phyloP scores from a whole-genome alignment of 768 basidiomycete species.

The Rhizopogon roseolus region DNA sequence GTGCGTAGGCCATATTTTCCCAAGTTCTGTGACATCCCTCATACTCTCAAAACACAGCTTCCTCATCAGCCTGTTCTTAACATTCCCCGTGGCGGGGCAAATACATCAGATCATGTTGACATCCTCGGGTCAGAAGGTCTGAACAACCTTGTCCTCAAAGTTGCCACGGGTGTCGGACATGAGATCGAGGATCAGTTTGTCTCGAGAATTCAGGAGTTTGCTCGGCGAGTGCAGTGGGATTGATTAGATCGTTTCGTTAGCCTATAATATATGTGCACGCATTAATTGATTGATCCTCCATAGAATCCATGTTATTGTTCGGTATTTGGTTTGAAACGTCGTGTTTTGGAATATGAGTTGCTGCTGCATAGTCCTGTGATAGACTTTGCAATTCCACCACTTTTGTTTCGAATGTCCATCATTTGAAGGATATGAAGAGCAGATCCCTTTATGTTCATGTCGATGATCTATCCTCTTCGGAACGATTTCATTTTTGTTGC shows the following conservation, averaged over 20 bases:
- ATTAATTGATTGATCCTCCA: background rate
- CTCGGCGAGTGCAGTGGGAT: constrained; percentile 76
- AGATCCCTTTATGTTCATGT: too few relatives aligned
- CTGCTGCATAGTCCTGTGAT: too few relatives aligned
- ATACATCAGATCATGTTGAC: constrained; percentile 89
- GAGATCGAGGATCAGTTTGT: constrained; percentile 68
- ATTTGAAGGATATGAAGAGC: too few relatives aligned
- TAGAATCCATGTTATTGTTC: too few relatives aligned
- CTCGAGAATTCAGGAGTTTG: constrained; percentile 76
- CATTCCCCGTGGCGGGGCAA: constrained; percentile 86
- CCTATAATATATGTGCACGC: background rate
- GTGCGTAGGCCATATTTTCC: constrained; percentile 33
- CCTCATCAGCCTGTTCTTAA: constrained; percentile 70
- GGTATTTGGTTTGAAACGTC: too few relatives aligned
- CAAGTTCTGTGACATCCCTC: background rate
- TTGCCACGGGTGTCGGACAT: constrained; percentile 78
- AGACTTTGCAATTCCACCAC: too few relatives aligned
- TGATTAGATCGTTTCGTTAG: constrained; percentile 15
- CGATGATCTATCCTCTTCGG: too few relatives aligned
- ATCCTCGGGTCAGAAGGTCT: constrained; percentile 72
- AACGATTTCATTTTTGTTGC: too few relatives aligned
- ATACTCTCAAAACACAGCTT: constrained; percentile 42
- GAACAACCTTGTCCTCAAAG: constrained; percentile 88
- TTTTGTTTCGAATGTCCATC: too few relatives aligned
- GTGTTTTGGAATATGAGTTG: too few relatives aligned